Evolutionary conservation across 805 yeast species (phyloP).

Genomic region (Torulaspora microellipsoides): DNA sequence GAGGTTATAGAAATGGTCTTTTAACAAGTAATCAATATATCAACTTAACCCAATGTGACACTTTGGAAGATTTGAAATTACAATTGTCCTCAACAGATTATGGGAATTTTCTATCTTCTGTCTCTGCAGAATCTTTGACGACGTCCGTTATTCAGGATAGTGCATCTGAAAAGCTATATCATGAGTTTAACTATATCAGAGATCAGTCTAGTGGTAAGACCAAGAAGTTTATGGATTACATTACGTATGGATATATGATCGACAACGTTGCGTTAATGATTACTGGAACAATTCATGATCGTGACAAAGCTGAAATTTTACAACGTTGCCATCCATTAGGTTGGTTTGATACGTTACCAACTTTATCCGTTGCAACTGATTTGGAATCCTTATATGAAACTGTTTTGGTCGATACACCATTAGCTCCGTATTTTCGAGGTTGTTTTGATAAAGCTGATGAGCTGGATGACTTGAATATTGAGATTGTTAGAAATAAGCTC

Average conservation of each 20-base stretch:
- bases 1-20: slow-evolving; percentile 88
- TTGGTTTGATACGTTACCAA: slow-evolving; percentile 97
- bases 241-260: slow-evolving; percentile 96
- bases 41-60: slow-evolving; percentile 93
- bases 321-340: slow-evolving; percentile 95
- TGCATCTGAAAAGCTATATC: slow-evolving; percentile 67
- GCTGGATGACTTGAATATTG: slow-evolving; percentile 92
- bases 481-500: slow-evolving; percentile 83
- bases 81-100: slow-evolving; percentile 96
- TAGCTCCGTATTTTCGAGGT: slow-evolving; percentile 92
- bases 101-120: slow-evolving; percentile 81
- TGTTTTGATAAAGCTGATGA: slow-evolving; percentile 82
- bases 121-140: slow-evolving; percentile 69
- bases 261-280: slow-evolving; percentile 95
- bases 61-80: slow-evolving; percentile 86
- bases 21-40: slow-evolving; percentile 74
- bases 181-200: slow-evolving; percentile 80
- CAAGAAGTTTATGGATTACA: slow-evolving; percentile 81
- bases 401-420: slow-evolving; percentile 92
- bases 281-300: slow-evolving; percentile 93
- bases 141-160: slow-evolving; percentile 82
- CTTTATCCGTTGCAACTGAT: slow-evolving; percentile 90
- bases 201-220: slow-evolving; percentile 79
- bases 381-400: slow-evolving; percentile 88
- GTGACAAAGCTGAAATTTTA: slow-evolving; percentile 84